Base-by-base conservation (phyloP, 2,329 filamentous ascomycete genomes). In the Ascochyta koolunga region DNA sequence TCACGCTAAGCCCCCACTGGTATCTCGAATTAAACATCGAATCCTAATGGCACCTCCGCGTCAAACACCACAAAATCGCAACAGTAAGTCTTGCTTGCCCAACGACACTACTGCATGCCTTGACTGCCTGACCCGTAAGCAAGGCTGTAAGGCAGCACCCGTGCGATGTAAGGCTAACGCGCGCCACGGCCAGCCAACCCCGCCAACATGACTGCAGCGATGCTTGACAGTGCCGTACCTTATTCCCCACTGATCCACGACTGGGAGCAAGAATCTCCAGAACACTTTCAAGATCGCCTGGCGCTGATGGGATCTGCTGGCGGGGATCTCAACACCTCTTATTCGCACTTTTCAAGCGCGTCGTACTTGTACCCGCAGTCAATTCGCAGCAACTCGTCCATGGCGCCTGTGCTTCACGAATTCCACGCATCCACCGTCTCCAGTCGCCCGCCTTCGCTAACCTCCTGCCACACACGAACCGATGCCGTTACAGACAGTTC, bases 401-500 rank as follows among this genome's bases (percentile, higher is more conserved):
- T 32, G 29, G 29, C 29, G 29, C 29, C 13, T n/a, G n/a, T 32
- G 29, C 29, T n/a, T 32, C 29, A 72, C 54, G 66, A 71, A 50
- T 52, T 56, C 25, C 62, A 41, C 40, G 45, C 61, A 2, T 68
- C 67, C 19, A 54, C 52, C 29, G n/a, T 36, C 6, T 40, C 45
- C 13, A 19, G 33, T 4, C 50, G 58, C 48, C 56, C 67, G 31
- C 67, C 68, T 8, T 70, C 67, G 1, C 65, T 70, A n/a, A 55
- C 42, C 43, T 70, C 65, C 6, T 65, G 56, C 32, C 58, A 54
- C 42, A 50, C 55, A 32, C 49, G 58, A 45, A 65, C 63, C 38
- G 62, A 68, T 9, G 67, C 65, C 1, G 57, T 59, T 5, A 69
- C 66, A 25, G 67, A 67, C 31, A 66, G 60, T 11, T 70, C 66